These are phyloP conservation scores for Chrysosporium keratinophilum DNA, from an alignment of 2,329 filamentous ascomycete species.

Conservation along the genomic window DNA sequence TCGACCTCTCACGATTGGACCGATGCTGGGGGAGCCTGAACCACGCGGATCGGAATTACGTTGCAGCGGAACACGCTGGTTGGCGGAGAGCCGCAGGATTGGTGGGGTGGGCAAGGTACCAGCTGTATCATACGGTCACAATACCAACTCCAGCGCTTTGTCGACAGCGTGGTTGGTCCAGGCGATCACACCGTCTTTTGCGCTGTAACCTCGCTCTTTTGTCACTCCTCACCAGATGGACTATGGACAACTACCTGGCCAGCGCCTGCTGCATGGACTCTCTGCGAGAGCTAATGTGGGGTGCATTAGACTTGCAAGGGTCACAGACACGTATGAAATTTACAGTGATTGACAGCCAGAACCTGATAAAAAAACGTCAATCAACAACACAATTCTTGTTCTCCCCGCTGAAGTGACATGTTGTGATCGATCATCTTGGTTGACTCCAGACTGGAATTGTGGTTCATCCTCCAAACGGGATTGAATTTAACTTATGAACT, in stretches of 20 bases:
- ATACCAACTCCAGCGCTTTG: background rate
- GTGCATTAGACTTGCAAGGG: slow-evolving; percentile 4
- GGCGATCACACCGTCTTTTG: slow-evolving; percentile 15
- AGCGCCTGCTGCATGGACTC: background rate
- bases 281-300: slow-evolving; percentile 4
- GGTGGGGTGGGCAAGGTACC: background rate
- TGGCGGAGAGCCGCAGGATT: background rate
- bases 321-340: slow-evolving; percentile 1
- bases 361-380: no score
- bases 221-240: slow-evolving; percentile 3
- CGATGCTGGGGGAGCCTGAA: background rate
- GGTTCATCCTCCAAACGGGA: no score
- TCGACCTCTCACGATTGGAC: background rate
- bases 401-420: no score
- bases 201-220: background rate
- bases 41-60: slow-evolving; percentile 1
- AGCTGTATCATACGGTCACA: background rate
- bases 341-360: background rate
- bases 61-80: background rate
- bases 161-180: slow-evolving; percentile 3
- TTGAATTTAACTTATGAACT: no score
- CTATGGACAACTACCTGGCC: slow-evolving; percentile 1
- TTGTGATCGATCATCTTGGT: no score
- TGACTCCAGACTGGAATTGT: no score
- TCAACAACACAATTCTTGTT: no score